Conservation (phyloP, 805 yeast species). For the Ogataea sp. region DNA sequence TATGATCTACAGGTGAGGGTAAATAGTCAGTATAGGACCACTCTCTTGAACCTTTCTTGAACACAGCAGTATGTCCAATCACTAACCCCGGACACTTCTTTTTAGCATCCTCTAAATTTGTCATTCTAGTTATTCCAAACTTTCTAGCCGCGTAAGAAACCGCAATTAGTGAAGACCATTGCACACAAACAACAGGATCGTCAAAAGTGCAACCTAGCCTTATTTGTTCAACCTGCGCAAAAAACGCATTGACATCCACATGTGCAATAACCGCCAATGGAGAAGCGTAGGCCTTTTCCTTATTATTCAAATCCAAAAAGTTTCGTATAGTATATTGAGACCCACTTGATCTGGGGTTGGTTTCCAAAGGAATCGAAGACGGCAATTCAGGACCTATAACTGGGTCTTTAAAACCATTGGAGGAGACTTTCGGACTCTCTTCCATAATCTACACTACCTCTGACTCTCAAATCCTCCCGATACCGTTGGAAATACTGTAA, state of each 20-base stretch:
- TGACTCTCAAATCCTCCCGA: too few relatives aligned
- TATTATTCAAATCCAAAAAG: constrained; percentile 38
- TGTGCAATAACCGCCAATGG: constrained; percentile 78
- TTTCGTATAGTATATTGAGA: constrained; percentile 44
- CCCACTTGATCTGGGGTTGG: constrained; percentile 6
- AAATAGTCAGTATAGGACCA: constrained; percentile 65
- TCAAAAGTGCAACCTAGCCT: constrained; percentile 54
- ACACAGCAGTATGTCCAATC: constrained; percentile 90
- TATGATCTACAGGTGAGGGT: constrained; percentile 57
- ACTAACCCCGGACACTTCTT: constrained; percentile 69
- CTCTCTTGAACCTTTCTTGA: constrained; percentile 72
- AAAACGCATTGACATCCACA: constrained; percentile 90
- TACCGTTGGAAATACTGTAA: too few relatives aligned
- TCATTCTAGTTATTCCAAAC: constrained; percentile 77
- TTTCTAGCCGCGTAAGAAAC: constrained; percentile 85
- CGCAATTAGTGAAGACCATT: constrained; percentile 87
- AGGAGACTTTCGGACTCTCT: too few relatives aligned
- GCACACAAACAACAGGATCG: constrained; percentile 90
- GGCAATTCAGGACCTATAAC: too few relatives aligned
- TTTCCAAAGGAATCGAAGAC: not conserved
- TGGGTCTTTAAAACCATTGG: too few relatives aligned
- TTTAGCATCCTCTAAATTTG: constrained; percentile 56
- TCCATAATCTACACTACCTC: too few relatives aligned
- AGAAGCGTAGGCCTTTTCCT: constrained; percentile 42
- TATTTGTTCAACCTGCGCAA: constrained; percentile 87